Evolutionary conservation across 345 rosid genomes (phyloP).

Genomic region (Arabidopsis thaliana): TAIR10.1 NC_003076.8:23640001-23640500

Average conservation of each 20-base stretch:
- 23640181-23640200: constrained; percentile 64
- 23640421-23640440: background rate
- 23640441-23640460: constrained; percentile 90
- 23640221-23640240: constrained; percentile 58
- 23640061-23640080: constrained; percentile 71
- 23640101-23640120: constrained; percentile 68
- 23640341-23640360: constrained; percentile 23
- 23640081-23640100: constrained; percentile 56
- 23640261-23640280: constrained; percentile 85
- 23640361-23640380: background rate
- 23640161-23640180: constrained; percentile 59
- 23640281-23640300: constrained; percentile 94
- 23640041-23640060: constrained; percentile 66
- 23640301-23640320: constrained; percentile 98
- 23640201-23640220: constrained; percentile 61
- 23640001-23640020: constrained; percentile 69
- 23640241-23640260: constrained; percentile 60
- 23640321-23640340: constrained; percentile 55
- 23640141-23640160: constrained; percentile 62
- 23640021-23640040: constrained; percentile 68
- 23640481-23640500: constrained; percentile 64
- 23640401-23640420: background rate
- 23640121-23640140: constrained; percentile 58
- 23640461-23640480: constrained; percentile 97
- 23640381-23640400: background rate